These are phyloP conservation scores for Candida tallmaniae DNA, from an alignment of 805 yeast species.

Conservation along the genomic window DNA sequence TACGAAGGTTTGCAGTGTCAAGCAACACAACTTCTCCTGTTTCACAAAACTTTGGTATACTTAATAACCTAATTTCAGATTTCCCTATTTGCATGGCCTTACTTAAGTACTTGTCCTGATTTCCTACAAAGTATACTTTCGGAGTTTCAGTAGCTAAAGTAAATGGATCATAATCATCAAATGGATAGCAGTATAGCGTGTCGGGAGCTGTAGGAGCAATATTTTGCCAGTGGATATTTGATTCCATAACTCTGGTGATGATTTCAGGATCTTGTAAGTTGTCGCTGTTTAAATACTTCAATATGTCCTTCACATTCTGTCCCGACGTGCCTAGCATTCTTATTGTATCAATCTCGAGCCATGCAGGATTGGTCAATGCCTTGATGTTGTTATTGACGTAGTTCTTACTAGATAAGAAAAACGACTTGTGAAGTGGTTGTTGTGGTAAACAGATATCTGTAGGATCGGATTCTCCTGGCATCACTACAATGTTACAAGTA, in stretches of 20 bases:
- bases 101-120: constrained; percentile 62
- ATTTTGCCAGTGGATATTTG: constrained; percentile 78
- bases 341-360: constrained; percentile 52
- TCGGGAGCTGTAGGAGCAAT: constrained; percentile 95
- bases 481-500: constrained; percentile 63
- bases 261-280: constrained; percentile 40
- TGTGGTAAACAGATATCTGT: constrained; percentile 84
- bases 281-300: constrained; percentile 49
- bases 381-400: constrained; percentile 33
- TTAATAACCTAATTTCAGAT: constrained; percentile 45
- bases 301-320: constrained; percentile 75
- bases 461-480: constrained; percentile 88
- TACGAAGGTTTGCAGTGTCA: constrained; percentile 27
- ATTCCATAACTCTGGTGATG: constrained; percentile 42
- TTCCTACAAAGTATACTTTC: constrained; percentile 82
- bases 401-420: constrained; percentile 48
- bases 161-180: constrained; percentile 72
- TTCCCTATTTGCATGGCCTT: constrained; percentile 20
- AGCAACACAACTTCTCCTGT: constrained; percentile 48
- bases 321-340: constrained; percentile 75
- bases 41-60: constrained; percentile 65
- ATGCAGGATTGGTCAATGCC: constrained; percentile 58
- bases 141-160: constrained; percentile 67
- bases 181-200: constrained; percentile 88
- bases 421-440: constrained; percentile 78